Evolutionary conservation across 2,329 filamentous ascomycete species (phyloP), one percentile per base, ranked within the genome.

Genomic region (Fusarium albosuccineum): DNA sequence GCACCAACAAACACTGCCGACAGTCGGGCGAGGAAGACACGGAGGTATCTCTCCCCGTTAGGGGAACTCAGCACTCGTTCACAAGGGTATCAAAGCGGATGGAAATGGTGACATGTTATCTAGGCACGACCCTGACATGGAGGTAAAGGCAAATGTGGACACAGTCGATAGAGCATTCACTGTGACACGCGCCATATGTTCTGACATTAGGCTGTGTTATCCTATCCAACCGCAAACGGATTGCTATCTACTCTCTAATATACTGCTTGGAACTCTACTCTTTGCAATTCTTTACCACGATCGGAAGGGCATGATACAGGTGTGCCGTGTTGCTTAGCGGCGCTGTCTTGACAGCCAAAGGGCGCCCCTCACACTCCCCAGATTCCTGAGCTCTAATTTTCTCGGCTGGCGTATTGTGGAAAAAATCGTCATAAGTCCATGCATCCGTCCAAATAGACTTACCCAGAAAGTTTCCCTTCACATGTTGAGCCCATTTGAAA

Each of bases 401-500:
- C 41, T 27, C 22, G 22, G 22, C 41, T 44, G 41, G 41, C 13
- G 13, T 5, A 44, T 27, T 44, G 22, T 27, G 8, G 41, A n/a
- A 1, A 27, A 44, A 44, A 44, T 44, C 22, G 10, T 44, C 41
- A 44, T 44, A 44, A n/a, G 41, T 29, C 41, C 41, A 44, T n/a
- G 41, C 41, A 13, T 44, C 13, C 5, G 41, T 44, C 4, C 13
- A 9, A 44, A 44, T 44, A 44, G 2, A 44, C 41, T 44, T 44
- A 4, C 41, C 41, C 41, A 45, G 41, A 45, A 45, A 29, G 41
- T 45, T 45, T 45, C 41, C 41, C 14, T 45, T 45, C 9, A 6
- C 41, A 45, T 45, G 41, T 29, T 29, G 41, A 45, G 26, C 41
- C 41, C 41, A 45, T 29, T 45, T 45, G 41, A 45, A 45, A 45